phyloP scores from a whole-genome alignment of 2,329 filamentous ascomycete genomes.

The Aspergillus phoenicis region DNA sequence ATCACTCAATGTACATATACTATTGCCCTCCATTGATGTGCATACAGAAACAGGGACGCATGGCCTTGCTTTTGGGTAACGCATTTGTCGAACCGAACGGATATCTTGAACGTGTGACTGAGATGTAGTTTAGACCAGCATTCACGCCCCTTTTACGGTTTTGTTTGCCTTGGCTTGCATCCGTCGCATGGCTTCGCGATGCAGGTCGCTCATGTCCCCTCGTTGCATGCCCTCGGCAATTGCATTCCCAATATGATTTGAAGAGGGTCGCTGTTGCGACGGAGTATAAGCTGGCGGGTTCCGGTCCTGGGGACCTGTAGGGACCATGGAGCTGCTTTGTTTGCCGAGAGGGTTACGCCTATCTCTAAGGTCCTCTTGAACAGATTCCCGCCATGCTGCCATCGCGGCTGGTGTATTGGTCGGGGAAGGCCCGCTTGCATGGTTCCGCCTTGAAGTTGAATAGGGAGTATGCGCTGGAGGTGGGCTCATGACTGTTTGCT shows the following conservation, averaged over 20 bases:
- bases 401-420: constrained; percentile 57
- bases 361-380: constrained; percentile 62
- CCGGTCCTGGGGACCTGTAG: constrained; percentile 31
- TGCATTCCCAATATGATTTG: constrained; percentile 61
- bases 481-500: constrained; percentile 51
- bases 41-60: neutral
- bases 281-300: constrained; percentile 61
- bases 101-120: too few relatives aligned
- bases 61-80: neutral
- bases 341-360: constrained; percentile 30
- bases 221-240: constrained; percentile 77
- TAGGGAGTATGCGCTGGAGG: constrained; percentile 54
- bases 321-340: constrained; percentile 27
- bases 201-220: constrained; percentile 72
- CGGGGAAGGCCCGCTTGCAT: constrained; percentile 14
- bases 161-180: constrained; percentile 68
- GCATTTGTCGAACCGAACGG: too few relatives aligned
- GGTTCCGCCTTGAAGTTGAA: constrained; percentile 18
- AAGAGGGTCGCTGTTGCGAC: constrained; percentile 48
- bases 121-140: too few relatives aligned
- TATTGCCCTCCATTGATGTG: neutral
- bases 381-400: constrained; percentile 67
- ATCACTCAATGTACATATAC: neutral
- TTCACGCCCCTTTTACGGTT: constrained; percentile 21
- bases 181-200: constrained; percentile 75